phyloP scores from a whole-genome alignment of 495 filamentous ascomycete genomes.

The Apodospora peruviana region DNA sequence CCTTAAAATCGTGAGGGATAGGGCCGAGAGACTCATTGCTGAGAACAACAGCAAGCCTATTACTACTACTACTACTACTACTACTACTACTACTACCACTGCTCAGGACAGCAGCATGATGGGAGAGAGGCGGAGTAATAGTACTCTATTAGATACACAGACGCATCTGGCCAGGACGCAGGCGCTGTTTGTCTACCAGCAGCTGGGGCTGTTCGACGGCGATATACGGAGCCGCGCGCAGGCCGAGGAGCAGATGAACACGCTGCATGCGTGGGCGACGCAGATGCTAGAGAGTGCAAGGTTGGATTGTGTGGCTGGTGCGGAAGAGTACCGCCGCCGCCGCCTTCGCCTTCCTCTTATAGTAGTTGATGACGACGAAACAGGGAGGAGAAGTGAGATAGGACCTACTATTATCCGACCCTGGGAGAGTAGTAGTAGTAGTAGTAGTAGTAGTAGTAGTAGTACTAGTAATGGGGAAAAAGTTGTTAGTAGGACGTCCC shows the following conservation, averaged over 20 bases:
- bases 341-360: not conserved
- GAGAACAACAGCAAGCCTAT: too few relatives aligned
- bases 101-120: conserved; percentile 8
- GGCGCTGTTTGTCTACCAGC: conserved; percentile 45
- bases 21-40: too few relatives aligned
- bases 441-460: too few relatives aligned
- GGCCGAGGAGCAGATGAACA: conserved; percentile 41
- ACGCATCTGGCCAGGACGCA: conserved; percentile 40
- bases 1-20: conserved; percentile 6
- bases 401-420: too few relatives aligned
- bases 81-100: too few relatives aligned
- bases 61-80: too few relatives aligned
- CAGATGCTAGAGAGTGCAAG: conserved; percentile 28
- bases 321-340: not conserved
- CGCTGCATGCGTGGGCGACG: conserved; percentile 36
- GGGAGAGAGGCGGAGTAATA: too few relatives aligned
- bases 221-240: conserved; percentile 44
- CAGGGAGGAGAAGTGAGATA: too few relatives aligned
- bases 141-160: conserved; percentile 1
- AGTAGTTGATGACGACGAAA: not conserved
- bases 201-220: conserved; percentile 54
- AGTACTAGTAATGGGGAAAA: too few relatives aligned
- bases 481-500: too few relatives aligned
- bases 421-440: too few relatives aligned
- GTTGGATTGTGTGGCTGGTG: conserved; percentile 15